A percentile compares a stretch with the other conserved stretches of the same genome.
phyloP scores from a whole-genome alignment of 2,329 filamentous ascomycete genomes.

The Hymenoscyphus linearis region DNA sequence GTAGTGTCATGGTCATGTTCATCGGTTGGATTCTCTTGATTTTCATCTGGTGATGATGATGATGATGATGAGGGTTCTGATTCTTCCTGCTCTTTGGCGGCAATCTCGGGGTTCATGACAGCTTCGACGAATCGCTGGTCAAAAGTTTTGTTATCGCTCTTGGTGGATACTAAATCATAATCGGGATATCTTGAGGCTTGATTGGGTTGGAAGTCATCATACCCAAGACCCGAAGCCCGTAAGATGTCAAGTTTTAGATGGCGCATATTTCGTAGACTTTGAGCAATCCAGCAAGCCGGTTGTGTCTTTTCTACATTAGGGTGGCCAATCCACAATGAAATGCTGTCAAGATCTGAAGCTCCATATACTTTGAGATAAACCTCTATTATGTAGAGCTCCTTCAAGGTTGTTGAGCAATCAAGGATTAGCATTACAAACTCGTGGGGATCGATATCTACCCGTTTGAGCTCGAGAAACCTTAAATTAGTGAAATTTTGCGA shows the following conservation, averaged over 20 bases:
- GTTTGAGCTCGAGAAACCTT: slow-evolving; percentile 30
- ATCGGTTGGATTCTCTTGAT: not conserved
- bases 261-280: slow-evolving; percentile 24
- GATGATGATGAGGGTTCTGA: not conserved
- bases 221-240: slow-evolving; percentile 30
- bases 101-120: slow-evolving; percentile 17
- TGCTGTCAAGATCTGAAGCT: slow-evolving; percentile 11
- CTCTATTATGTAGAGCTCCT: slow-evolving; percentile 31
- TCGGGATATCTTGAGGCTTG: slow-evolving; percentile 13
- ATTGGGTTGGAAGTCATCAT: slow-evolving; percentile 29
- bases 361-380: slow-evolving; percentile 31
- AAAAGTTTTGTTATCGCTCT: slow-evolving; percentile 21
- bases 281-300: slow-evolving; percentile 26
- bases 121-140: slow-evolving; percentile 33
- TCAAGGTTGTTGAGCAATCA: slow-evolving; percentile 25
- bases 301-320: slow-evolving; percentile 13
- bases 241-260: slow-evolving; percentile 27
- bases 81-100: not conserved
- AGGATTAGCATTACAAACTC: slow-evolving; percentile 25
- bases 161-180: slow-evolving; percentile 29
- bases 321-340: slow-evolving; percentile 30
- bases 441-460: slow-evolving; percentile 27
- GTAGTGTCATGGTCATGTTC: no score
- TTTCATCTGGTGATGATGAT: not conserved
- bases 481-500: slow-evolving; percentile 17